Percentiles rank a stretch among this genome's conserved stretches.
Conservation (phyloP, 1,284 basidiomycete genomes). For the Lignosus rhinocerotis region DNA sequence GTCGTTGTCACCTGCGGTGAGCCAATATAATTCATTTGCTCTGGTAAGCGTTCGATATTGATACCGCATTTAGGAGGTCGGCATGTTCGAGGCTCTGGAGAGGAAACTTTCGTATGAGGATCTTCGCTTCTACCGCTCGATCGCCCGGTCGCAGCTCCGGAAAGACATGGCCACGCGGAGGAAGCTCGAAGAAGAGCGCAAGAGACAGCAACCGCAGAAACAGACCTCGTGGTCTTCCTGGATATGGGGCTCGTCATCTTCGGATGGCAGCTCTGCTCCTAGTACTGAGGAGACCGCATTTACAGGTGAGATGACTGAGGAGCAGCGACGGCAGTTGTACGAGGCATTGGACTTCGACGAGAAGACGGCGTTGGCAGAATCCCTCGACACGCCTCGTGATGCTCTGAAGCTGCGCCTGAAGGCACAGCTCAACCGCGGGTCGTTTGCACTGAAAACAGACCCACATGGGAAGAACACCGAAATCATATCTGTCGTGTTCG, state of each 20-base stretch:
- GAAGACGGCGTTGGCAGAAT: slow-evolving; percentile 69
- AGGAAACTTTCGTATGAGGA: slow-evolving; percentile 90
- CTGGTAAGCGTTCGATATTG: neutral
- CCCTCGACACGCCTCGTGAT: slow-evolving; percentile 76
- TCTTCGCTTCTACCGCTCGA: slow-evolving; percentile 96
- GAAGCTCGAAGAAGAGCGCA: slow-evolving; percentile 69
- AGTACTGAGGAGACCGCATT: slow-evolving; percentile 51
- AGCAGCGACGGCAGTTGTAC: slow-evolving; percentile 92
- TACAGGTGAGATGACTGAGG: slow-evolving; percentile 80
- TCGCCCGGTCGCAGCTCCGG: slow-evolving; percentile 86
- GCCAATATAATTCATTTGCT: slow-evolving; percentile 22
- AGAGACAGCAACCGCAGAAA: slow-evolving; percentile 48
- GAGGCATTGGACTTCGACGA: slow-evolving; percentile 95
- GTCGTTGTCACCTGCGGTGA: slow-evolving; percentile 52
- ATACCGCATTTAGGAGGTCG: slow-evolving; percentile 53
- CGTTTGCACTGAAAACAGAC: slow-evolving; percentile 77
- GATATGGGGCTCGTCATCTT: slow-evolving; percentile 73
- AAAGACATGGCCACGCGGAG: slow-evolving; percentile 80
- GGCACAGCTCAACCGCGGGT: slow-evolving; percentile 84
- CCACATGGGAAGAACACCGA: slow-evolving; percentile 67
- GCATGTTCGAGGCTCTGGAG: slow-evolving; percentile 73
- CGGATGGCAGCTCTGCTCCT: slow-evolving; percentile 18
- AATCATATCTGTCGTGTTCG: slow-evolving; percentile 88
- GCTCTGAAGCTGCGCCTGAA: slow-evolving; percentile 80
- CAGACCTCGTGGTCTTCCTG: slow-evolving; percentile 75